Evolutionary conservation across 257 asterid genomes (phyloP).

Genomic region (Rhazya stricta): DNA sequence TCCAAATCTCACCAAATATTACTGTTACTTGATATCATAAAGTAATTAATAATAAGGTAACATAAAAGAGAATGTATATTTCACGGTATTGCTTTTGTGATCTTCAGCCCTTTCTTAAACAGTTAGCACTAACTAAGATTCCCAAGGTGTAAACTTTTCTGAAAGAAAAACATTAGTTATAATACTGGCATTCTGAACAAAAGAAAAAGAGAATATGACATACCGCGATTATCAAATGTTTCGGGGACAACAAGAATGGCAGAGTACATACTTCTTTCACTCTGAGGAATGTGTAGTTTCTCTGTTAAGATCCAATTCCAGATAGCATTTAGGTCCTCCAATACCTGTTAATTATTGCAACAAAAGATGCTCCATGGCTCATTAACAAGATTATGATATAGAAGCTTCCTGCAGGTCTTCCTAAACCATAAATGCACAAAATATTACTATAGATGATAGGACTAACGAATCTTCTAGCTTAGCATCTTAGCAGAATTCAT

Average conservation of each 20-base stretch:
- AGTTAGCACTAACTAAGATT: not conserved
- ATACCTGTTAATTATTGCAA: slow-evolving; percentile 43
- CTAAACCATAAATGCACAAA: not conserved
- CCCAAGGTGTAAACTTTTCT: not conserved
- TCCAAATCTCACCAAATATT: not conserved
- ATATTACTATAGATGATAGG: not conserved
- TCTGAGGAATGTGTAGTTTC: slow-evolving; percentile 58
- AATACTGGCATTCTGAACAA: not conserved
- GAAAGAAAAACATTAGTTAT: not conserved
- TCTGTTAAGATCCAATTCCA: slow-evolving; percentile 92
- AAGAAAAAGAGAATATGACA: not conserved
- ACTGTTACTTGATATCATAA: not conserved
- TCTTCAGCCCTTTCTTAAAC: not conserved
- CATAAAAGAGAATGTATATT: not conserved
- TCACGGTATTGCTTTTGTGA: not conserved
- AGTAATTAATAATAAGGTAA: not conserved
- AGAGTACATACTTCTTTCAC: slow-evolving; percentile 65
- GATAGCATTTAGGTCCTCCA: slow-evolving; percentile 81
- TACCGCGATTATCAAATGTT: slow-evolving; percentile 88
- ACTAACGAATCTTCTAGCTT: not conserved
- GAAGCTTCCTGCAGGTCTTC: not conserved
- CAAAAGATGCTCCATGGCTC: not conserved
- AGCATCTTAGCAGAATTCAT: not conserved
- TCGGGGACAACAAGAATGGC: slow-evolving; percentile 90
- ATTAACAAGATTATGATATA: not conserved